phyloP scores from a whole-genome alignment of 2,329 filamentous ascomycete species.

The Microcyclosporella mali region DNA sequence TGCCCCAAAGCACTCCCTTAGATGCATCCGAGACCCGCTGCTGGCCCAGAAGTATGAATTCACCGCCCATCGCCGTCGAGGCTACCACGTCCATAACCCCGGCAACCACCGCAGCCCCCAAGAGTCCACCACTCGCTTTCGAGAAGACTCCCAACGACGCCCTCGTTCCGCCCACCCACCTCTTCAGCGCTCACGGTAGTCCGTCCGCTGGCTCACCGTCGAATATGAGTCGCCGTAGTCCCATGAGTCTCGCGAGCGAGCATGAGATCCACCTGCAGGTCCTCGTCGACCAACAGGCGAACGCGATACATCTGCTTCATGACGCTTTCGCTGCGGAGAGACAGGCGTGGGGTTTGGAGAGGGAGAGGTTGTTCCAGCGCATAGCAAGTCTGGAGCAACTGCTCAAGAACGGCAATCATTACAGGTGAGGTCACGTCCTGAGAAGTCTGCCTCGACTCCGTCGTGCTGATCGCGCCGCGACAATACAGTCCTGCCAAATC shows the following conservation, averaged over 20 bases:
- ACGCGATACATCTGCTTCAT: conserved; percentile 29
- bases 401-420: conserved; percentile 29
- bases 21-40: too few species aligned
- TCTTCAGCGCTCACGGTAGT: conserved; percentile 5
- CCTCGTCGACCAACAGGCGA: conserved; percentile 31
- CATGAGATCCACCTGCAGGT: conserved; percentile 25
- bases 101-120: conserved; percentile 16
- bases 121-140: conserved; percentile 34
- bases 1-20: too few species aligned
- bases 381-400: conserved; percentile 32
- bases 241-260: conserved; percentile 14
- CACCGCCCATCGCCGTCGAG: background rate
- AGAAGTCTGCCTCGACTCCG: conserved; percentile 4
- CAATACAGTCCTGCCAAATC: conserved; percentile 30
- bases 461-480: background rate
- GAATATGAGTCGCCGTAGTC: conserved; percentile 20
- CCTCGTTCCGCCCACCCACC: conserved; percentile 22
- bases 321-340: conserved; percentile 32
- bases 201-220: conserved; percentile 13
- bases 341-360: conserved; percentile 31
- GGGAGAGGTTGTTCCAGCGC: conserved; percentile 27
- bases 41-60: conserved; percentile 1
- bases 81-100: background rate
- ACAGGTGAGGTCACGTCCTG: conserved; percentile 25
- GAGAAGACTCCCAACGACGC: conserved; percentile 31